These are phyloP conservation scores for Exobasidium cylindrosporum DNA, from an alignment of 1,284 basidiomycete species.

Conservation along the genomic window DNA sequence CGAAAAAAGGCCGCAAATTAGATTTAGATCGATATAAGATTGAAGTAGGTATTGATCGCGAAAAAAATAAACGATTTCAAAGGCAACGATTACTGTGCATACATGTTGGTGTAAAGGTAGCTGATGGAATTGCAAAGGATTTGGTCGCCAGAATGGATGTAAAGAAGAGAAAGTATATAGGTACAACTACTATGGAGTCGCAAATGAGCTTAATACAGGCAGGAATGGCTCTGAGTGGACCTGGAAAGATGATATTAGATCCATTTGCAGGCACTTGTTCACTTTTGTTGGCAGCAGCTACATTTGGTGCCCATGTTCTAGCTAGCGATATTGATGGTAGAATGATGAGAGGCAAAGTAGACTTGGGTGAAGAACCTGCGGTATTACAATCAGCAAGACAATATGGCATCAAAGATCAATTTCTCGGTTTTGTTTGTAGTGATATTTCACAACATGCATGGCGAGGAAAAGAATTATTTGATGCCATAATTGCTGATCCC, in stretches of 20 bases:
- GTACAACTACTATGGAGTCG: conserved; percentile 97
- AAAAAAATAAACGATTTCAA: background rate
- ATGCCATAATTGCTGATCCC: conserved; percentile 68
- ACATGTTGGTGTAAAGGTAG: conserved; percentile 28
- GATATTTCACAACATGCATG: conserved; percentile 86
- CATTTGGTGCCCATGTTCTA: conserved; percentile 81
- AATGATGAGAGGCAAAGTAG: conserved; percentile 87
- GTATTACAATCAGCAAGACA: conserved; percentile 79
- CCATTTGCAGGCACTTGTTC: conserved; percentile 96
- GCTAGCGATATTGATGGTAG: conserved; percentile 97
- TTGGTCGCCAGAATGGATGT: conserved; percentile 63
- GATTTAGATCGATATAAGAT: background rate
- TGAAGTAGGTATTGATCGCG: background rate
- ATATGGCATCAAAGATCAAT: conserved; percentile 72
- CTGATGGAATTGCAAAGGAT: conserved; percentile 26
- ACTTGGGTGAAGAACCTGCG: conserved; percentile 57
- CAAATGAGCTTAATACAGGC: conserved; percentile 94
- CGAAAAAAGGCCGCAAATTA: background rate
- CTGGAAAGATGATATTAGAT: conserved; percentile 88
- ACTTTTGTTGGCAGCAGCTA: conserved; percentile 70
- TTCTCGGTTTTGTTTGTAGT: conserved; percentile 82
- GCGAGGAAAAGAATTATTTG: conserved; percentile 75
- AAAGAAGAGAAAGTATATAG: conserved; percentile 81
- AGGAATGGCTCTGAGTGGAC: conserved; percentile 81
- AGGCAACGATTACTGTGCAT: conserved; percentile 4